phyloP scores from a whole-genome alignment of 2,329 filamentous ascomycete genomes.

The Ascochyta fabae region DNA sequence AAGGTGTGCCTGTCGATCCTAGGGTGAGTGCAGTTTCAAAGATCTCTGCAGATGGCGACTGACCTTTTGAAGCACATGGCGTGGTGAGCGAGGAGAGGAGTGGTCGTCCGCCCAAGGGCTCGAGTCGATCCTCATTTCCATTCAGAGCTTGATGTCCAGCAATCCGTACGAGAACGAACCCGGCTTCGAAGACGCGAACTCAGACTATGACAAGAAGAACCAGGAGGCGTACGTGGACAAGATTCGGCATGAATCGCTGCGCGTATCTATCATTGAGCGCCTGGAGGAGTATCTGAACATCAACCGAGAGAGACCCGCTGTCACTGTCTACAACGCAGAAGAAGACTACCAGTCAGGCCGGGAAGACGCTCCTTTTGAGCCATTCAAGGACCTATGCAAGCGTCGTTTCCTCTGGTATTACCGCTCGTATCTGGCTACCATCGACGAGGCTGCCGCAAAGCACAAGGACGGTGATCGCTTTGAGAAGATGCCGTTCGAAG shows the following conservation, averaged over 20 bases:
- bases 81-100: constrained; percentile 85
- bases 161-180: constrained; percentile 98
- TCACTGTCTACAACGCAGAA: constrained; percentile 58
- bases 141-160: constrained; percentile 91
- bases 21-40: constrained; percentile 62
- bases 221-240: constrained; percentile 81
- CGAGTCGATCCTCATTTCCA: constrained; percentile 92
- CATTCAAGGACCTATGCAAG: constrained; percentile 90
- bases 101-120: constrained; percentile 97
- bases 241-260: constrained; percentile 89
- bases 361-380: constrained; percentile 73
- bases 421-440: constrained; percentile 78
- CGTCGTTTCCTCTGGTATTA: constrained; percentile 95
- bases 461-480: constrained; percentile 71
- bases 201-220: constrained; percentile 71
- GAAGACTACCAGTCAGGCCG: constrained; percentile 53
- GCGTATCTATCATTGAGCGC: constrained; percentile 84
- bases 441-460: constrained; percentile 68
- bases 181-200: constrained; percentile 80
- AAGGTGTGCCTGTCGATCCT: constrained; percentile 95
- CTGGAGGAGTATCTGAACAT: constrained; percentile 81
- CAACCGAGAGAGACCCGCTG: constrained; percentile 46
- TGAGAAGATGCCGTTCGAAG: constrained; percentile 87
- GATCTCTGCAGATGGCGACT: background rate
- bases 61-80: constrained; percentile 76